Conservation (phyloP, 805 yeast species). For the Scheffersomyces coipomensis region DNA sequence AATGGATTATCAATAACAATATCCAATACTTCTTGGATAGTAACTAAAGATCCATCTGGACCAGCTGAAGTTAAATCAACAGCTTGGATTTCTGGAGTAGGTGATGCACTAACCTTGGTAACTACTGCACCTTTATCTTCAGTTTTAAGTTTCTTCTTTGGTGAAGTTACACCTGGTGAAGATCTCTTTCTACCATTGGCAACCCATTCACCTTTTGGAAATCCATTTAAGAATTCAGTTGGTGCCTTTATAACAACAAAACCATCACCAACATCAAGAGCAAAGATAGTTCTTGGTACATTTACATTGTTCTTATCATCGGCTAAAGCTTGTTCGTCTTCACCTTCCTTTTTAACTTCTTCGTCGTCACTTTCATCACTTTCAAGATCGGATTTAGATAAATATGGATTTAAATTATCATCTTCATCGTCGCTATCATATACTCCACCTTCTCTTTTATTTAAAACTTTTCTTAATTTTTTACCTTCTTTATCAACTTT, state of each 20-base stretch:
- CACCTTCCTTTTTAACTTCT: constrained; percentile 34
- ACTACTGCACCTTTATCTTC: constrained; percentile 16
- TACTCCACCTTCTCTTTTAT: constrained; percentile 83
- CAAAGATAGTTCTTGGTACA: constrained; percentile 17
- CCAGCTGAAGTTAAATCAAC: constrained; percentile 36
- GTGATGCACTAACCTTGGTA: constrained; percentile 14
- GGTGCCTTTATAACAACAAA: constrained; percentile 64
- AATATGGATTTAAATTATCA: constrained; percentile 65
- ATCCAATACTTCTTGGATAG: constrained; percentile 69
- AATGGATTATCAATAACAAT: constrained; percentile 58
- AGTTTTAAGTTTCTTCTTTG: constrained; percentile 38
- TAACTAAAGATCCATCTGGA: constrained; percentile 47
- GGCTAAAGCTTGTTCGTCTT: constrained; percentile 18
- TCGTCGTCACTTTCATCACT: constrained; percentile 61
- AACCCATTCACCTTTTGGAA: constrained; percentile 85
- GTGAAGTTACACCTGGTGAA: constrained; percentile 19
- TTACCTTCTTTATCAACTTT: constrained; percentile 90
- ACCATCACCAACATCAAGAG: constrained; percentile 33
- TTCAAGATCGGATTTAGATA: constrained; percentile 52
- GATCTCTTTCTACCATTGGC: constrained; percentile 51
- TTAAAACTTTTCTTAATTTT: constrained; percentile 76
- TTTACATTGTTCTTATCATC: constrained; percentile 3
- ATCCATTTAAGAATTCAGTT: constrained; percentile 54
- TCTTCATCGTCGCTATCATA: constrained; percentile 85
- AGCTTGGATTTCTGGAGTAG: constrained; percentile 6